A percentile compares a stretch with the other conserved stretches of the same genome.
Evolutionary conservation across 1,284 basidiomycete species (phyloP).

Genomic region (Golubevia pallescens): DNA sequence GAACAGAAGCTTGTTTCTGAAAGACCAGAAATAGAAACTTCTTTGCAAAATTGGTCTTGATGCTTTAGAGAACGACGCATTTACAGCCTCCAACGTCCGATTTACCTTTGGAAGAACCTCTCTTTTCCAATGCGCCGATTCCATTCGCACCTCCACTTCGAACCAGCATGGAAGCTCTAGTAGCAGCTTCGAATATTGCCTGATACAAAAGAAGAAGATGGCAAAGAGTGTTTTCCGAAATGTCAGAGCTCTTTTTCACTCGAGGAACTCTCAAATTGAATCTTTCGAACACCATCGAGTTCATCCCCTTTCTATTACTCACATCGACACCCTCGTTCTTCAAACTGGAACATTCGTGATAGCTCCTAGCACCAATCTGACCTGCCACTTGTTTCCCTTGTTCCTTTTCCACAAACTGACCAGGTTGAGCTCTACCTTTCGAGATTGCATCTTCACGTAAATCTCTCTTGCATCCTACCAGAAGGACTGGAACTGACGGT

Average conservation of each 20-base stretch:
- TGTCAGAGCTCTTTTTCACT: not conserved
- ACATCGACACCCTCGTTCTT: slow-evolving; percentile 54
- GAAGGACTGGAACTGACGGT: slow-evolving; percentile 77
- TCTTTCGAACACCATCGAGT: slow-evolving; percentile 1
- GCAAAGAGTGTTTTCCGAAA: not conserved
- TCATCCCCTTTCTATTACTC: slow-evolving; percentile 4
- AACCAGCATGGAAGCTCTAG: slow-evolving; percentile 50
- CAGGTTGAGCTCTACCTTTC: slow-evolving; percentile 62
- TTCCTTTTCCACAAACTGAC: slow-evolving; percentile 64
- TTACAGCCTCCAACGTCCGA: not conserved
- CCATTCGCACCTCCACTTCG: slow-evolving; percentile 7
- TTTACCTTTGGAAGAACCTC: not conserved
- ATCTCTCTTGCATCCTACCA: slow-evolving; percentile 86
- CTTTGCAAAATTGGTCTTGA: too few relatives aligned
- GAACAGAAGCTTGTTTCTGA: too few relatives aligned
- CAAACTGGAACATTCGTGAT: slow-evolving; percentile 51
- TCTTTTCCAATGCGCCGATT: not conserved
- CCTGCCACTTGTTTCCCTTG: slow-evolving; percentile 61
- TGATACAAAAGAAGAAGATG: not conserved
- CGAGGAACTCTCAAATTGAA: not conserved
- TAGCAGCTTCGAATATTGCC: slow-evolving; percentile 53
- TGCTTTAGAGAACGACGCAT: slow-evolving; percentile 2
- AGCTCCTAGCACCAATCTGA: slow-evolving; percentile 70
- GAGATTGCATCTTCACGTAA: slow-evolving; percentile 70
- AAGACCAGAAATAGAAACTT: too few relatives aligned